Conservation (phyloP, 805 yeast genomes). For the Spathaspora passalidarum region DNA sequence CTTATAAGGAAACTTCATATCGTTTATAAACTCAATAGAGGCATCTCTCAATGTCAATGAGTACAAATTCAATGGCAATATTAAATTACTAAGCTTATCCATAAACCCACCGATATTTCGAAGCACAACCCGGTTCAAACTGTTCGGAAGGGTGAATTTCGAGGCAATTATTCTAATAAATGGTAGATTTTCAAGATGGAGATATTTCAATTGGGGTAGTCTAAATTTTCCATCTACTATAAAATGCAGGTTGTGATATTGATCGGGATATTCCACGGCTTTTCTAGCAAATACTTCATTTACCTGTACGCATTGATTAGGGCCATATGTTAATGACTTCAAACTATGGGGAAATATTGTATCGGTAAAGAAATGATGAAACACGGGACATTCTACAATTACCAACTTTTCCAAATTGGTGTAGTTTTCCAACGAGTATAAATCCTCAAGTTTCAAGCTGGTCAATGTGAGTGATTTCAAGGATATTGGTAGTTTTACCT, state of each 20-base stretch:
- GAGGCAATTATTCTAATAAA: constrained; percentile 2
- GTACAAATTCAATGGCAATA: constrained; percentile 1
- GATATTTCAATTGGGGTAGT: neutral
- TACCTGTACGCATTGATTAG: neutral
- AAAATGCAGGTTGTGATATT: neutral
- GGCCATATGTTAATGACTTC: neutral
- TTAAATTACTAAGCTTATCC: constrained; percentile 1
- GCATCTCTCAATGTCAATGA: constrained; percentile 1
- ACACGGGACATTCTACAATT: constrained; percentile 3
- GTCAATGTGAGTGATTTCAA: neutral
- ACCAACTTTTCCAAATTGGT: neutral
- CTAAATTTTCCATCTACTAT: neutral
- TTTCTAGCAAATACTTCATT: neutral
- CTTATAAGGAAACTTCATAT: neutral
- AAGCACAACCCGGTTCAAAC: neutral
- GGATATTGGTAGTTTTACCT: neutral
- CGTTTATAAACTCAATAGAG: neutral
- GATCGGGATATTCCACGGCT: neutral
- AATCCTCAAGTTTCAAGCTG: constrained; percentile 1
- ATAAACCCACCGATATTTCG: constrained; percentile 6
- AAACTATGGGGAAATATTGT: constrained; percentile 2
- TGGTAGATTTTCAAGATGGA: constrained; percentile 4
- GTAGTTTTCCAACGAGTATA: constrained; percentile 1
- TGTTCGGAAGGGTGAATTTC: neutral
- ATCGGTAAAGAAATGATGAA: constrained; percentile 4